A percentile compares a stretch with the other conserved stretches of the same genome.
phyloP scores from a whole-genome alignment of 2,329 filamentous ascomycete species.

The Thelonectria blattea region DNA sequence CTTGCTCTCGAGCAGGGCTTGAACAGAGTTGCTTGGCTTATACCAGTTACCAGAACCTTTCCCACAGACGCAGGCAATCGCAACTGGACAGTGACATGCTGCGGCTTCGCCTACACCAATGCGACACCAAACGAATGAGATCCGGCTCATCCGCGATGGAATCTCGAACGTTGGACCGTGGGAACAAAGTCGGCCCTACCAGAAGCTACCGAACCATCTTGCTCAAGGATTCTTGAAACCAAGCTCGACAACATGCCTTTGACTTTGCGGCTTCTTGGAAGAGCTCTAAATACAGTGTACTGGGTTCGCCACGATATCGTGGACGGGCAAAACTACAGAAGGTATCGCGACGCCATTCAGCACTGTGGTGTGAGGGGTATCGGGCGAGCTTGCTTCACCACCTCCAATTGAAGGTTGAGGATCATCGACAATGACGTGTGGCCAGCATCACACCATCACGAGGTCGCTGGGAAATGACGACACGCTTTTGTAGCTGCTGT shows the following conservation, averaged over 20 bases:
- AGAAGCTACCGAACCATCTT: no score
- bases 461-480: conserved; percentile 30
- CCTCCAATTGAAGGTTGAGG: conserved; percentile 28
- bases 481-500: conserved; percentile 2
- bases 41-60: neutral
- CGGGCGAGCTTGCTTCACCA: conserved; percentile 19
- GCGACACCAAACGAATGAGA: neutral
- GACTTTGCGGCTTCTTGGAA: neutral
- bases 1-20: no score
- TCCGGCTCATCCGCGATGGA: conserved; percentile 1
- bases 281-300: neutral
- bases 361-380: conserved; percentile 37
- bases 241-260: neutral
- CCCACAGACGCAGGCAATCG: neutral
- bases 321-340: neutral
- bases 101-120: neutral
- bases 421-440: conserved; percentile 33
- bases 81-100: conserved; percentile 2
- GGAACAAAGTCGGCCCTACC: neutral
- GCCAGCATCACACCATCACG: conserved; percentile 31
- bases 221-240: no score
- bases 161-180: conserved; percentile 3
- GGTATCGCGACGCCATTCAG: conserved; percentile 21
- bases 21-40: neutral
- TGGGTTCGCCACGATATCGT: neutral